phyloP scores from a whole-genome alignment of 2,329 filamentous ascomycete genomes.

The Microdochium nivale region DNA sequence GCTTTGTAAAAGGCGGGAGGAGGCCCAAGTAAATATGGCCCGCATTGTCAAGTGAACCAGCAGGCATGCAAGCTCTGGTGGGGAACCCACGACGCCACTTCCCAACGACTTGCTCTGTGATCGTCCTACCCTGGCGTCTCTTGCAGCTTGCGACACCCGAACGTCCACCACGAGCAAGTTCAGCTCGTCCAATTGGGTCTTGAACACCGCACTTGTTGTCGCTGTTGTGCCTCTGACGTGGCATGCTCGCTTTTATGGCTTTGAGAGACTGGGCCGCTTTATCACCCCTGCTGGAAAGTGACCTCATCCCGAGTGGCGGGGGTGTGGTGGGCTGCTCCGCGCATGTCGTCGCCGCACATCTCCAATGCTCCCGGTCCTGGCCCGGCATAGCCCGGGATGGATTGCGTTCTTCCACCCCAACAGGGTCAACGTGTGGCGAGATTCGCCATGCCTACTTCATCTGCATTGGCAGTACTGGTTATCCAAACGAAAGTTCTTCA shows the following conservation, averaged over 20 bases:
- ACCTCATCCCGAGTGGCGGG: slow-evolving; percentile 4
- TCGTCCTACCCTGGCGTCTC: no score
- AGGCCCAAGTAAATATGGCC: not conserved
- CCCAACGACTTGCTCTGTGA: not conserved
- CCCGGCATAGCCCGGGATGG: not conserved
- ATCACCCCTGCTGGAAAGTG: not conserved
- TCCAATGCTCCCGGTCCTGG: not conserved
- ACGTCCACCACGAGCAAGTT: not conserved
- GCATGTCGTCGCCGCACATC: not conserved
- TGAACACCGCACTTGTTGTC: not conserved
- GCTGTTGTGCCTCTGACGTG: not conserved
- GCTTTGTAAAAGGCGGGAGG: slow-evolving; percentile 1
- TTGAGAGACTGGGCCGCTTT: not conserved
- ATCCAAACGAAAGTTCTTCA: no score
- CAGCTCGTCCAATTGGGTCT: not conserved
- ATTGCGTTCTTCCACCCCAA: not conserved
- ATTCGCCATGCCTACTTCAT: no score
- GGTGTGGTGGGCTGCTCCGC: not conserved
- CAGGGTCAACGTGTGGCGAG: not conserved
- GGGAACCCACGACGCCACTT: not conserved
- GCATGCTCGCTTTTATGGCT: no score
- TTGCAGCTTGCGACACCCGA: not conserved
- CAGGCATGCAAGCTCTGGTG: not conserved
- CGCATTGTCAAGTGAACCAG: not conserved
- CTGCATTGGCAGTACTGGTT: no score